Evolutionary conservation across 176 grass and related monocot species (phyloP), one percentile per base, ranked within the genome.

Genomic region (Saccharum officinarum): DNA sequence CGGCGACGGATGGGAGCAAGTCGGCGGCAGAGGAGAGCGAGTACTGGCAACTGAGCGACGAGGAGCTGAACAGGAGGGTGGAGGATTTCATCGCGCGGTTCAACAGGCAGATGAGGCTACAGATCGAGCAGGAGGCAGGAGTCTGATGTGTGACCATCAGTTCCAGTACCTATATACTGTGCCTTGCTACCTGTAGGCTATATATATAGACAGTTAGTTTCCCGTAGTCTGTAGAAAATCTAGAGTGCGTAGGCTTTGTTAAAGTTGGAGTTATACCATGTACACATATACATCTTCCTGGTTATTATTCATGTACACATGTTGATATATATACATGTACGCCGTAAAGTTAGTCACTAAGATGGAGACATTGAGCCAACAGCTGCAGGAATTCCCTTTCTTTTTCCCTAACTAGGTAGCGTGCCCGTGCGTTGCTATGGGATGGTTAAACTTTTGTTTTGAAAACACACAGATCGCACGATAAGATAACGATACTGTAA

Each of bases 71-170:
- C 50, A 69, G 40, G 75, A 93, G 88, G 88, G 90, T 95, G 9
- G 95, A 98, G 79, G 92, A 95, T 76, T 98, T 98, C 83, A 98
- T 98, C 47, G 84, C 87, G 9, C 83, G 87, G 39, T 98, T 92
- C 86, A 94, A 98, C 72, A 83, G 76, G 62, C 85, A 98, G 85
- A 97, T 97, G 77, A 84, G 75, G 80, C 76, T 80, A 14, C 84
- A 92, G 73, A 6, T 88, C 69, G 33, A 79, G 72, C 84, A 87
- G 72, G 91, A 87, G 81, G 84, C 83, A 76, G 36, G 49, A 37
- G 71, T 31, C 55, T 80, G 52, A 60, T 60, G 8, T 23, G 0
- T 60, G 8, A 10, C 1, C 55, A 64, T 45, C 70, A 46, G n/a
- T 46, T 70, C 17, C 39, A 38, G 5, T 1, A 18, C 1, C 7